Evolutionary conservation across 768 basidiomycete genomes (phyloP), one percentile per base, ranked within the genome.

Genomic region (Pisolithus sp.): DNA sequence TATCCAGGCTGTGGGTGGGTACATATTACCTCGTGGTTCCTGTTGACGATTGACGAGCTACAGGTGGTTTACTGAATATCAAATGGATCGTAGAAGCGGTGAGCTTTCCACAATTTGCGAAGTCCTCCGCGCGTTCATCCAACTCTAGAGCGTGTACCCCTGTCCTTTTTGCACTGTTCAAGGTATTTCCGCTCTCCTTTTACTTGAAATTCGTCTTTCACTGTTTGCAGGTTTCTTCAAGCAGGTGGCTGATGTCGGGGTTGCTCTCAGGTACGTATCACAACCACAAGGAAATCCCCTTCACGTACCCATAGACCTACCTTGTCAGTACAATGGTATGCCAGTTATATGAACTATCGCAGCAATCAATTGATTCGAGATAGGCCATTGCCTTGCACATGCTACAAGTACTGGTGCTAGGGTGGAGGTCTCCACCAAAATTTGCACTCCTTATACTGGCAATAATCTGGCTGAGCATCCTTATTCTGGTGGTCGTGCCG

Each of bases 341-440:
- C 44, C 23, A 37, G 20, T 46, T 31, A 10, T 20, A 31, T 50
- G 13, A 31, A 26, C 38, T 6, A 1, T 17, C 3, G 21, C 31
- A 8, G 20, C 18, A 34, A 41, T 28, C 6, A 21, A 23, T 20
- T 49, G 8, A 36, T 48, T 37, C n/a, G 34, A 53, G 37, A 39
- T 23, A 68, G 61, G 65, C 63, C 24, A 73, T 76, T 49, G 71
- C 75, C 5, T 45, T 72, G 7, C 71, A 73, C 54, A 76, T 74
- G 8, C 70, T 75, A 50, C 59, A 57, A 40, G 65, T 71, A 1
- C 55, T 76, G 38, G 69, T 73, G 20, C 66, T 75, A 40, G 59
- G 63, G 10, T 63, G 63, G 60, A 51, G 58, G 26, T 55, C 62
- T 2, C 68, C 71, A 17, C 57, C 65, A 13, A 51, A 61, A 57